Base-by-base conservation (phyloP, 306 rosid genomes). In the Acacia acuminata region DNA sequence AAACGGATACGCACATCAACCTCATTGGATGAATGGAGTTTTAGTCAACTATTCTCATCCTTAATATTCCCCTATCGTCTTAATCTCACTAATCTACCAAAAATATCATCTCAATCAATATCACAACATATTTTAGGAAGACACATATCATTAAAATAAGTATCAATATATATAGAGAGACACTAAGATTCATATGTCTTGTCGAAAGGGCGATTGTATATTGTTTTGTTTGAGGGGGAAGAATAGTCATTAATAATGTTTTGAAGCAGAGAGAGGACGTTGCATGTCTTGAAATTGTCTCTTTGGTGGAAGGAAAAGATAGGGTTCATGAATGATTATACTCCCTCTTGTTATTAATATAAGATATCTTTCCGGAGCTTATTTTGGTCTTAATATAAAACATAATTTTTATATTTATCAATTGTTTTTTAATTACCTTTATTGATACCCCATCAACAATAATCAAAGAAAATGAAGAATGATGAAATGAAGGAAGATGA, bases 381-480 rank as follows among this genome's bases (percentile, higher is more conserved):
- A 0, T 34, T 4, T 34, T 34, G 38, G 7, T 36, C 0, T 36
- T 36, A 36, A 36, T 5, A 4, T 36, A 36, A 36, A 36, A 36
- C 1, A 36, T 36, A 36, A 0, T 5, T 38, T 6, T 38, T 1
- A 38, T 5, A 38, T 38, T 5, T 38, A 38, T 6, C 8, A 38
- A 36, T 0, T 0, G 6, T 38, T 38, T 38, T 38, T 1, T 38
- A 38, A 38, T 38, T 38, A 38, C 2, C 8, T 1, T 0, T 38
- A 38, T 5, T 38, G 2, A 6, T 5, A 1, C 0, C 6, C 7
- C 1, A 6, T 38, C 0, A 38, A 6, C 42, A 38, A 38, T 38
- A 38, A 38, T 38, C 0, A 38, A 6, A 0, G 1, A 38, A 1
- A 1, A 38, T 1, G 1, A 6, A 1, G 1, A 6, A 38, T 38